Evolutionary conservation across 75 land plant species (phyloP), one percentile per base, ranked within the genome.

Genomic region (Picea glauca): DNA sequence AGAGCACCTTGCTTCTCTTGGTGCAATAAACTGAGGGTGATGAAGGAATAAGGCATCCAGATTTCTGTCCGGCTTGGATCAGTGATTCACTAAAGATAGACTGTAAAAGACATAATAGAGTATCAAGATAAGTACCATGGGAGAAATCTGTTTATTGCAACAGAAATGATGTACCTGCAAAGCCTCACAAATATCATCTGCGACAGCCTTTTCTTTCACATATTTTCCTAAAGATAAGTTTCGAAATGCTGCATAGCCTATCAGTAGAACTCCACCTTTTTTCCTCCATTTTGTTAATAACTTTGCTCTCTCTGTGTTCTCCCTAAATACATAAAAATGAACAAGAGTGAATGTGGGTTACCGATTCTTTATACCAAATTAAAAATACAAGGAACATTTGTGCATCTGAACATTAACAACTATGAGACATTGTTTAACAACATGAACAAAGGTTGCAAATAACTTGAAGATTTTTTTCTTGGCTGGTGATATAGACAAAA

Each of bases 191-290:
- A 94, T 87, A 62, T 83, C 88, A 62, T 76, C 85, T 62, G 92
- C 87, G 59, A 82, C 74, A 31, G 78, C 40, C 30, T 80, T 89
- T 63, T 98, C 93, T 80, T 87, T 95, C 40, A 89, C 86, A 78
- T 89, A 70, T 79, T 87, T 95, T 31, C 96, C 98, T 62, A 85
- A 79, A 1, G 94, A 88, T 54, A 93, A 81, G 80, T 90, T 95
- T 32, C 98, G 87, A 70, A 98, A 98, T 62, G 99, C 91, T 77
- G 91, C 76, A 85, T 98, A 98, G 20, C 99, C 94, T 75, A 98
- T 93, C 32, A 98, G 72, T 73, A 98, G 89, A 12, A 98, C 87
- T 38, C 99, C 99, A 79, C 98, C 99, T 63, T 87, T 85, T 56
- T 78, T 72, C 80, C 79, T 90, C 99, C 99, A 98, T 65, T 85